phyloP scores from a whole-genome alignment of 805 yeast genomes.

The Teunomyces lycoperdinae region DNA sequence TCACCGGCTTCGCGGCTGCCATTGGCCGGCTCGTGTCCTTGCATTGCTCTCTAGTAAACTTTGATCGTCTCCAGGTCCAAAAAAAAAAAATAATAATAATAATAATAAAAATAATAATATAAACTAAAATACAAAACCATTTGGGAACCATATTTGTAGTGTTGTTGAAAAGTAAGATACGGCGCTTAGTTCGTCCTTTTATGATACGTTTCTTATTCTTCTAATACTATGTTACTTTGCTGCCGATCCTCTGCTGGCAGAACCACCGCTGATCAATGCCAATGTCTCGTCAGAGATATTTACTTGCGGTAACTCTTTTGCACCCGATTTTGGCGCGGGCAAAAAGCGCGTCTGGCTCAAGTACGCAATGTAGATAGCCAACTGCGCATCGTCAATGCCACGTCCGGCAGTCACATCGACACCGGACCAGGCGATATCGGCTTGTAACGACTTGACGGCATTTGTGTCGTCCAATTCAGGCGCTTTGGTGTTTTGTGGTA shows the following conservation, averaged over 20 bases:
- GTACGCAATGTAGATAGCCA: constrained; percentile 79
- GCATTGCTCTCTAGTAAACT: not conserved
- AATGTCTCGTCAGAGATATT: constrained; percentile 56
- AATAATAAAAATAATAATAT: no score
- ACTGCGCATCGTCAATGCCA: constrained; percentile 66
- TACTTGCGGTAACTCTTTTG: constrained; percentile 51
- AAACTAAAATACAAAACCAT: no score
- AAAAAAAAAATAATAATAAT: no score
- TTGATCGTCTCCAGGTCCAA: not conserved
- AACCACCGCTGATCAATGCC: constrained; percentile 55
- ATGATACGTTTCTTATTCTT: not conserved
- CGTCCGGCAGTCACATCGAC: constrained; percentile 64
- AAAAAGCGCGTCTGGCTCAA: constrained; percentile 78
- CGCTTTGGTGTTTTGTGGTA: constrained; percentile 89
- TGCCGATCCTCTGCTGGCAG: constrained; percentile 74
- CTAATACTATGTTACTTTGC: constrained; percentile 21
- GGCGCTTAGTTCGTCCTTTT: no score
- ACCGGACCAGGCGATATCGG: constrained; percentile 63
- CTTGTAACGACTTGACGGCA: constrained; percentile 64
- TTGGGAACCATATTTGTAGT: no score
- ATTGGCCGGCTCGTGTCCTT: not conserved
- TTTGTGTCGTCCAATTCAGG: constrained; percentile 92
- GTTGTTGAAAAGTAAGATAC: no score
- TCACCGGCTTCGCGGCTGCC: not conserved
- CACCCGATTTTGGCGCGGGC: constrained; percentile 55